These are phyloP conservation scores for Aspergillus uvarum DNA, from an alignment of 2,329 filamentous ascomycete genomes.

Conservation along the genomic window DNA sequence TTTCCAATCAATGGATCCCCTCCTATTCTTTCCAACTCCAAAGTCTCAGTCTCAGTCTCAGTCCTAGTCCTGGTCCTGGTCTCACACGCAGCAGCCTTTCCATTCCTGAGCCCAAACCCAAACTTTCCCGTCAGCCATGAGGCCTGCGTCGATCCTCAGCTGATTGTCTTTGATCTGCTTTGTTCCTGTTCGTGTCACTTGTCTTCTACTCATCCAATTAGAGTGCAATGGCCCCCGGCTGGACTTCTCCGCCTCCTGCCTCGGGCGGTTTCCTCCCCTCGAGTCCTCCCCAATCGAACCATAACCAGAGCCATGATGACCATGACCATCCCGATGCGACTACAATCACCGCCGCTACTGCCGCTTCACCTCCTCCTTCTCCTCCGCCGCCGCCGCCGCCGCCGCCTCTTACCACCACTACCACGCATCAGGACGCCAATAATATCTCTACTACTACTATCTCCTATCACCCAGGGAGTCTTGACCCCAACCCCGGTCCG, in stretches of 20 bases:
- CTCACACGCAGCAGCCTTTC: conserved; percentile 10
- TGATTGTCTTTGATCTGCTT: conserved; percentile 20
- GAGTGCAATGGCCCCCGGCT: conserved; percentile 21
- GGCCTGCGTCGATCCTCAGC: conserved; percentile 21
- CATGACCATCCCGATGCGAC: neutral
- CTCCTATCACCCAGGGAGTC: conserved; percentile 21
- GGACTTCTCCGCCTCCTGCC: conserved; percentile 21
- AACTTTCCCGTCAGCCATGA: conserved; percentile 18
- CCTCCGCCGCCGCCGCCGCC: too few relatives aligned
- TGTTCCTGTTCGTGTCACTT: conserved; percentile 14
- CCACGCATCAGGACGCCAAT: neutral
- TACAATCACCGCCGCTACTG: neutral
- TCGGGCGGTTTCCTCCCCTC: conserved; percentile 15
- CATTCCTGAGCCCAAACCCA: neutral
- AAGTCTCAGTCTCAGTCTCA: neutral
- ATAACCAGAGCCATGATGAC: neutral
- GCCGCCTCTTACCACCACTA: too few relatives aligned
- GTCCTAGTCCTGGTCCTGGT: conserved; percentile 5
- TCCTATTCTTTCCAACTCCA: conserved; percentile 1
- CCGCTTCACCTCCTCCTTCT: neutral
- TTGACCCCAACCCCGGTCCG: conserved; percentile 16
- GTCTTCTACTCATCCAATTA: conserved; percentile 10
- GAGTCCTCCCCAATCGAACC: neutral
- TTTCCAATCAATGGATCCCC: neutral
- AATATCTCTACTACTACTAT: neutral